phyloP scores from a whole-genome alignment of 2,329 filamentous ascomycete species.

The Talaromyces atroroseus region DNA sequence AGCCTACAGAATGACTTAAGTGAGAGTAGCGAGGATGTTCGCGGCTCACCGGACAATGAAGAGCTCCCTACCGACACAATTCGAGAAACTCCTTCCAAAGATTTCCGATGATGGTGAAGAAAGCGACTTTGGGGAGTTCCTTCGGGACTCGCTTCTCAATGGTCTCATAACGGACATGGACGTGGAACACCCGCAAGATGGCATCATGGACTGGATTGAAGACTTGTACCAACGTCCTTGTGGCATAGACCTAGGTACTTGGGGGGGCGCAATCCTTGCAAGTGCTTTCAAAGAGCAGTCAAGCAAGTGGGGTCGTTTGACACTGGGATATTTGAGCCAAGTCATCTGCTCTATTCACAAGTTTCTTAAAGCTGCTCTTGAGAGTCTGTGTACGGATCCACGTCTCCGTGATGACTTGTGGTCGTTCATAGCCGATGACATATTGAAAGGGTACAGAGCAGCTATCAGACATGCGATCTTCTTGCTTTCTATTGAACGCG shows the following conservation, averaged over 20 bases:
- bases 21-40: not conserved
- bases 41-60: not conserved
- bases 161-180: not conserved
- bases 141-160: not conserved
- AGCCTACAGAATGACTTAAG: slow-evolving; percentile 15
- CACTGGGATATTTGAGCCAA: slow-evolving; percentile 47
- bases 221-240: slow-evolving; percentile 41
- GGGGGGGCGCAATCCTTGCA: slow-evolving; percentile 27
- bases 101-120: not conserved
- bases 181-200: slow-evolving; percentile 5
- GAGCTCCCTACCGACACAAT: not conserved
- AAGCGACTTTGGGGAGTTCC: not conserved
- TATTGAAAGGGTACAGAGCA: slow-evolving; percentile 42
- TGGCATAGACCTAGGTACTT: slow-evolving; percentile 52
- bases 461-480: slow-evolving; percentile 48
- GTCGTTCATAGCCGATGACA: slow-evolving; percentile 39
- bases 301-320: slow-evolving; percentile 48
- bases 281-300: slow-evolving; percentile 50
- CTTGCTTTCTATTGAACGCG: slow-evolving; percentile 49
- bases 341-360: slow-evolving; percentile 48
- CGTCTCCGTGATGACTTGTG: slow-evolving; percentile 40
- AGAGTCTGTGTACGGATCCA: slow-evolving; percentile 40
- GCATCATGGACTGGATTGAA: slow-evolving; percentile 45
- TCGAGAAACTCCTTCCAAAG: not conserved
- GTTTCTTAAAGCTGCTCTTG: slow-evolving; percentile 46